A percentile compares a stretch with the other conserved stretches of the same genome.
Evolutionary conservation across 75 land plant genomes (phyloP).

Genomic region (Pinus taeda): DNA sequence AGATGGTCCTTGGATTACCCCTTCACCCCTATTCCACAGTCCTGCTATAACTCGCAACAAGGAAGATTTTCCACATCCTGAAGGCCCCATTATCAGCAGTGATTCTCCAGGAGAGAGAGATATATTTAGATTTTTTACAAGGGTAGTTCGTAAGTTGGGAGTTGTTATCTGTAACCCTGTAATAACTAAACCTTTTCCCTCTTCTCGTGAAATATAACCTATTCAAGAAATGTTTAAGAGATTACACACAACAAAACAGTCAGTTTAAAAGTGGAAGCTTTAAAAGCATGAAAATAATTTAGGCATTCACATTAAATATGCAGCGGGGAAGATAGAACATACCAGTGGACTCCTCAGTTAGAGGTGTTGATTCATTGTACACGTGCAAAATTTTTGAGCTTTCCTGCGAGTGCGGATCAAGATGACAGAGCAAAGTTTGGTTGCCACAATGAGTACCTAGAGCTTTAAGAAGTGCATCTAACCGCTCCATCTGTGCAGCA

Average conservation of each 20-base stretch:
- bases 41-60: conserved; percentile 43
- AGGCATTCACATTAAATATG: background rate
- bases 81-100: conserved; percentile 43
- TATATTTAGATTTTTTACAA: conserved; percentile 27
- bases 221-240: background rate
- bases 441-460: conserved; percentile 15
- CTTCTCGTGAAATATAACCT: conserved; percentile 34
- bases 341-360: conserved; percentile 4
- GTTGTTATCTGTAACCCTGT: conserved; percentile 27
- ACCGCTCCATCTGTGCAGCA: conserved; percentile 51
- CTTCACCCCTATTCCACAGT: conserved; percentile 42
- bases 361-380: background rate
- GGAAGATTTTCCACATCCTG: conserved; percentile 57
- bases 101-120: conserved; percentile 40
- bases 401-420: background rate
- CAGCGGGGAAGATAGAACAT: background rate
- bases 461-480: conserved; percentile 36
- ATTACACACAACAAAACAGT: background rate
- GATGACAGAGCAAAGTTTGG: background rate
- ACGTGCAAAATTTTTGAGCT: background rate
- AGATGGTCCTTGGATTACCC: conserved; percentile 29
- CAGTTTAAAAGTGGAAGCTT: background rate
- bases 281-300: background rate
- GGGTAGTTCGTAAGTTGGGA: conserved; percentile 27
- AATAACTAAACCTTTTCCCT: conserved; percentile 32